These are phyloP conservation scores for Nannochloropsis gaditana DNA, from an alignment of 108 stramenopile species.

Conservation along the genomic window DNA sequence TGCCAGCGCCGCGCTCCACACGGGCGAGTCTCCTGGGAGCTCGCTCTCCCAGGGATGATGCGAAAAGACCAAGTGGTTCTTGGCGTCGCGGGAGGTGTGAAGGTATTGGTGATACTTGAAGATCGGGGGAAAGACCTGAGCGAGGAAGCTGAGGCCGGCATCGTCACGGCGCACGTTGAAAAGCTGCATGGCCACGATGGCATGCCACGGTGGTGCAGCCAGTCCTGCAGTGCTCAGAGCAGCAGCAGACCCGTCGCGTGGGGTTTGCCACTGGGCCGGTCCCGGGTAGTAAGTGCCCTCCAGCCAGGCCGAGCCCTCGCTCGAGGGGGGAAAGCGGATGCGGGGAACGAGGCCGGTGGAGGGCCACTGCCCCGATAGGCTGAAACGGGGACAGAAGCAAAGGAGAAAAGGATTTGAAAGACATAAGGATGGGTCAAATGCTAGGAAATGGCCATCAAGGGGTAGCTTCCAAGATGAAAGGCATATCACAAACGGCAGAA, in stretches of 20 bases:
- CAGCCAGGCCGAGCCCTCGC: neutral
- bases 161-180: neutral
- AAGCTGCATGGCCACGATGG: neutral
- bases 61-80: neutral
- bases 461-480: too few relatives aligned
- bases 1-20: neutral
- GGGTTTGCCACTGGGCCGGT: neutral
- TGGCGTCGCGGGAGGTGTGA: neutral
- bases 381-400: neutral
- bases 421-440: neutral
- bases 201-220: neutral
- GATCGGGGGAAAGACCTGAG: neutral
- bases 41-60: neutral
- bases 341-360: conserved; percentile 1
- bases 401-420: neutral
- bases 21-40: neutral
- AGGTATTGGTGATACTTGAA: neutral
- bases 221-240: conserved; percentile 3
- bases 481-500: too few relatives aligned
- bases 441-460: too few relatives aligned
- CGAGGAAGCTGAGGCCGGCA: conserved; percentile 3
- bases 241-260: neutral
- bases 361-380: neutral
- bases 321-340: neutral
- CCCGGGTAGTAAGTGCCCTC: neutral